Evolutionary conservation across 805 yeast species (phyloP).

Genomic region (Pichia nakasei): DNA sequence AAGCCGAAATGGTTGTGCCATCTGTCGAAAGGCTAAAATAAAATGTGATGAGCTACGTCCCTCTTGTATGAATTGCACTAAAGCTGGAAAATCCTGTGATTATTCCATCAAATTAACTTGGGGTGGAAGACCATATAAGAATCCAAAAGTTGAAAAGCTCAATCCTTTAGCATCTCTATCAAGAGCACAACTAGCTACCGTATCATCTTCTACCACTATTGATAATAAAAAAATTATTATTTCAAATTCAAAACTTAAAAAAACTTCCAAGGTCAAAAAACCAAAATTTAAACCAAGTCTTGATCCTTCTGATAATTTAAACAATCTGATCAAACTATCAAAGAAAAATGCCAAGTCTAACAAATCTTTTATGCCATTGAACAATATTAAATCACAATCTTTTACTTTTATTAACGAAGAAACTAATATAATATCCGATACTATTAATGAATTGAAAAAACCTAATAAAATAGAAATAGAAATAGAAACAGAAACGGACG

Average conservation of each 20-base stretch:
- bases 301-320: constrained; percentile 13
- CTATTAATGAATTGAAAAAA: too few species aligned
- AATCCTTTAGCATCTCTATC: constrained; percentile 22
- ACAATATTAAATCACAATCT: neutral
- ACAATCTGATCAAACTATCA: constrained; percentile 9
- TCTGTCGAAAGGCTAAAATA: constrained; percentile 51
- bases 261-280: neutral
- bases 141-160: constrained; percentile 28
- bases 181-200: constrained; percentile 8
- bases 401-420: neutral
- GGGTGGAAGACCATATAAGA: constrained; percentile 66
- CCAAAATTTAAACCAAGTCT: constrained; percentile 1
- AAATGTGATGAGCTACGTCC: constrained; percentile 70
- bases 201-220: too few species aligned
- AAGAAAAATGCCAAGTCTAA: neutral
- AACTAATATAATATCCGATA: too few species aligned
- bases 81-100: constrained; percentile 43
- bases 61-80: constrained; percentile 46
- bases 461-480: too few species aligned
- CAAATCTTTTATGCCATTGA: too few species aligned
- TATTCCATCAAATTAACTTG: constrained; percentile 56
- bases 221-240: neutral
- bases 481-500: neutral
- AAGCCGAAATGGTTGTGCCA: constrained; percentile 51
- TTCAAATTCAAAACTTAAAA: neutral